Evolutionary conservation across 345 rosid genomes (phyloP).

Genomic region (Mangifera indica): DNA sequence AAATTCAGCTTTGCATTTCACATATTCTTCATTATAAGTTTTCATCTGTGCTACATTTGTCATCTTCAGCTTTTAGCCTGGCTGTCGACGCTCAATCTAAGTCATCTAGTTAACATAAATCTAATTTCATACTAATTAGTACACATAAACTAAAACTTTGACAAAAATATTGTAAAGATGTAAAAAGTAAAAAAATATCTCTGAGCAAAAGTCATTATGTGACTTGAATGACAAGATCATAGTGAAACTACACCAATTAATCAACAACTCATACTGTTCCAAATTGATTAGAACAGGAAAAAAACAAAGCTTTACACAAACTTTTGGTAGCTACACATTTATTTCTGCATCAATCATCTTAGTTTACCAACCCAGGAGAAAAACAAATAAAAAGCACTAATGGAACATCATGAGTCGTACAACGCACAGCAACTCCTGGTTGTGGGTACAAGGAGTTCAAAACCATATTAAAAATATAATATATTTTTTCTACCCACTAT

Average conservation of each 20-base stretch:
- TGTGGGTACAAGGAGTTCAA: not conserved
- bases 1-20: too few species aligned
- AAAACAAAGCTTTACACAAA: slow-evolving; percentile 4
- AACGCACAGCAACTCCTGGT: not conserved
- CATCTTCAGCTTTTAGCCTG: not conserved
- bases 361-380: not conserved
- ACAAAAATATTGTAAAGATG: not conserved
- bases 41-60: not conserved
- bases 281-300: not conserved
- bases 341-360: not conserved
- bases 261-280: not conserved
- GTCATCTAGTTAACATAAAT: not conserved
- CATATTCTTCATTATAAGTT: too few species aligned
- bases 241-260: not conserved
- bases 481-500: not conserved
- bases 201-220: not conserved
- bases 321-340: not conserved
- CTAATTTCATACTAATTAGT: not conserved
- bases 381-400: not conserved
- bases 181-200: not conserved
- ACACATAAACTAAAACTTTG: not conserved
- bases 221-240: not conserved
- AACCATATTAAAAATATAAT: not conserved
- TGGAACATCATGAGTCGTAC: not conserved
- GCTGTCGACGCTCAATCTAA: not conserved